phyloP scores from a whole-genome alignment of 345 rosid genomes.

The Populus deltoides region DNA sequence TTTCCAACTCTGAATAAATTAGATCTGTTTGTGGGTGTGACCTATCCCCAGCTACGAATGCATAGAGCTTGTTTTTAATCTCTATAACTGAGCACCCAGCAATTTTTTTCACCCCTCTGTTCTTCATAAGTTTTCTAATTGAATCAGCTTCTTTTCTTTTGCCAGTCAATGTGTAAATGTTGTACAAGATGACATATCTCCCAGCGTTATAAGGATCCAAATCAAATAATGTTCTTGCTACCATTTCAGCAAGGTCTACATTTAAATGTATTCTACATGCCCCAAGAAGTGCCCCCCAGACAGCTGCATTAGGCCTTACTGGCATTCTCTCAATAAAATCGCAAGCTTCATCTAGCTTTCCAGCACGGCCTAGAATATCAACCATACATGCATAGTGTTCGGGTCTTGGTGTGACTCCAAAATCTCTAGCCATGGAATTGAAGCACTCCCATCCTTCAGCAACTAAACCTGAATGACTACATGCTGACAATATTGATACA shows the following conservation, averaged over 20 bases:
- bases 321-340: conserved; percentile 47
- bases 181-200: conserved; percentile 55
- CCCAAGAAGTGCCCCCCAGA: conserved; percentile 52
- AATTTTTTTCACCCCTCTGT: conserved; percentile 44
- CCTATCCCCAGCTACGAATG: conserved; percentile 10
- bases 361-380: conserved; percentile 53
- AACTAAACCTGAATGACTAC: conserved; percentile 52
- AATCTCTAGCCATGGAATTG: conserved; percentile 41
- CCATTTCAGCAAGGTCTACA: conserved; percentile 42
- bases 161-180: conserved; percentile 54
- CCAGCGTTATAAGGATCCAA: conserved; percentile 53
- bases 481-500: conserved; percentile 46
- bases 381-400: conserved; percentile 55
- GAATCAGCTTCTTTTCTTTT: conserved; percentile 47
- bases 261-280: conserved; percentile 54
- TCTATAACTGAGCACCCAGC: conserved; percentile 35
- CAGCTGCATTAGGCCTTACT: conserved; percentile 36
- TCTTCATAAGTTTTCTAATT: conserved; percentile 46
- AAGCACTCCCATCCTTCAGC: conserved; percentile 50
- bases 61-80: conserved; percentile 4
- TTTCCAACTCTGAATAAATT: conserved; percentile 10
- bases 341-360: conserved; percentile 37
- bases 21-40: conserved; percentile 11
- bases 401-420: conserved; percentile 33
- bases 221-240: conserved; percentile 44